phyloP scores from a whole-genome alignment of 768 basidiomycete species.

The Auriscalpium microsporum region DNA sequence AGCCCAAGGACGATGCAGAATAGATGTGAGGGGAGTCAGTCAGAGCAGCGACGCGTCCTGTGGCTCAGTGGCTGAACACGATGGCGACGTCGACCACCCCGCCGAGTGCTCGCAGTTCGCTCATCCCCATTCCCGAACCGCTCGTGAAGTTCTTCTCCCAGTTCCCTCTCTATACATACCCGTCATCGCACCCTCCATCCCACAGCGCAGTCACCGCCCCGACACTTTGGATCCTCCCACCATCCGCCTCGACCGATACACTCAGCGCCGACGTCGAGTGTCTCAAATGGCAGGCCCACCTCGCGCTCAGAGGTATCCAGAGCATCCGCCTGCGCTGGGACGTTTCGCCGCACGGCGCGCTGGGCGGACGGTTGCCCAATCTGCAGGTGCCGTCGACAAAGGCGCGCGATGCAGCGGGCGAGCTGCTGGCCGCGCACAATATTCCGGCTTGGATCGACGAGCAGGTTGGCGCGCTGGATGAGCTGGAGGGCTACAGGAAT shows the following conservation, averaged over 20 bases:
- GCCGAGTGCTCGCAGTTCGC: conserved; percentile 6
- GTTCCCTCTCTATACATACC: conserved; percentile 19
- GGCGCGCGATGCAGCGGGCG: conserved; percentile 27
- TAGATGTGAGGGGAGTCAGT: no score
- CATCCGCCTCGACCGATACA: conserved; percentile 20
- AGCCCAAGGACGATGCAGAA: no score
- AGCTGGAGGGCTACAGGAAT: conserved; percentile 62
- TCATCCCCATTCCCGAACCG: conserved; percentile 3
- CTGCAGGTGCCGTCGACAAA: conserved; percentile 45
- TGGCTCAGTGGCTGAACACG: neutral
- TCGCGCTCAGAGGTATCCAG: conserved; percentile 55
- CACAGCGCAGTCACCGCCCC: conserved; percentile 25
- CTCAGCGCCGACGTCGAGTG: conserved; percentile 79
- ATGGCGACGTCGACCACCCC: conserved; percentile 11
- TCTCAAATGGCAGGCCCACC: conserved; percentile 84
- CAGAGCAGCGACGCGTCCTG: no score
- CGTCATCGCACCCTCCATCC: conserved; percentile 3
- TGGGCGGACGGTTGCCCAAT: conserved; percentile 62
- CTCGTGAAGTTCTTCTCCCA: conserved; percentile 13
- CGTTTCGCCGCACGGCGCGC: conserved; percentile 57
- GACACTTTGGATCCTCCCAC: conserved; percentile 62
- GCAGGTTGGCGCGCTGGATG: conserved; percentile 31
- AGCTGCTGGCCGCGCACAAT: conserved; percentile 53
- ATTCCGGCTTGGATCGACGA: conserved; percentile 73
- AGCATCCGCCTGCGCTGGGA: conserved; percentile 56